phyloP scores from a whole-genome alignment of 371 early-diverging fungal genomes.

The Circinella minor region DNA sequence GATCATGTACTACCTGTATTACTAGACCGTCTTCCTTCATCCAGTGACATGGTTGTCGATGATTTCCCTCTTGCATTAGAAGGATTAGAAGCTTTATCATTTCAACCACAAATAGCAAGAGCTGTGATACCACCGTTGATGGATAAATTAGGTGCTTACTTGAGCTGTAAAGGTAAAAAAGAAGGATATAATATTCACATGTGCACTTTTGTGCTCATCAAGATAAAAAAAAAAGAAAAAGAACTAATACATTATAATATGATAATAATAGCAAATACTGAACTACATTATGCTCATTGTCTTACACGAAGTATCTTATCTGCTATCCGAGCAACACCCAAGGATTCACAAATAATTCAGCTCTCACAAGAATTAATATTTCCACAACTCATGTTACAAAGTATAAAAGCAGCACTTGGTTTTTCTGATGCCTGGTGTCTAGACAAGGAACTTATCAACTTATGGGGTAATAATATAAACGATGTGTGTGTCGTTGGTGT shows the following conservation, averaged over 20 bases:
- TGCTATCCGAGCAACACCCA: slow-evolving; percentile 3
- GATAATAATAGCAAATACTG: neutral
- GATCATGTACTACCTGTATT: slow-evolving; percentile 16
- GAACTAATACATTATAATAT: neutral
- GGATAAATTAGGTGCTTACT: slow-evolving; percentile 1
- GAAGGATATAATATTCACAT: neutral
- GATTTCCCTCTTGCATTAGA: neutral
- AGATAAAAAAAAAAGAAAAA: too few relatives aligned
- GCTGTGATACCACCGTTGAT: neutral
- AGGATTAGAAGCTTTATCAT: neutral
- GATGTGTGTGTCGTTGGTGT: too few relatives aligned
- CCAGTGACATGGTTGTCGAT: slow-evolving; percentile 2
- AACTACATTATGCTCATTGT: neutral
- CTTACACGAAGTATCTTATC: slow-evolving; percentile 6
- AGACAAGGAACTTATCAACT: slow-evolving; percentile 7
- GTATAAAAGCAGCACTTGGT: slow-evolving; percentile 5
- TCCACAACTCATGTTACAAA: slow-evolving; percentile 9
- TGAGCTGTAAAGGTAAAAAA: neutral
- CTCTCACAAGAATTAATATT: slow-evolving; percentile 3
- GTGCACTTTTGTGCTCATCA: too few relatives aligned
- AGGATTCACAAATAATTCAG: neutral
- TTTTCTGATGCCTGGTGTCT: slow-evolving; percentile 12
- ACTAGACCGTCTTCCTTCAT: neutral
- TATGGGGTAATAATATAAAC: slow-evolving; percentile 7
- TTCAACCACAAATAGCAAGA: neutral